Evolutionary conservation across 768 basidiomycete genomes (phyloP).

Genomic region (Pilatotrama ljubarskyi): DNA sequence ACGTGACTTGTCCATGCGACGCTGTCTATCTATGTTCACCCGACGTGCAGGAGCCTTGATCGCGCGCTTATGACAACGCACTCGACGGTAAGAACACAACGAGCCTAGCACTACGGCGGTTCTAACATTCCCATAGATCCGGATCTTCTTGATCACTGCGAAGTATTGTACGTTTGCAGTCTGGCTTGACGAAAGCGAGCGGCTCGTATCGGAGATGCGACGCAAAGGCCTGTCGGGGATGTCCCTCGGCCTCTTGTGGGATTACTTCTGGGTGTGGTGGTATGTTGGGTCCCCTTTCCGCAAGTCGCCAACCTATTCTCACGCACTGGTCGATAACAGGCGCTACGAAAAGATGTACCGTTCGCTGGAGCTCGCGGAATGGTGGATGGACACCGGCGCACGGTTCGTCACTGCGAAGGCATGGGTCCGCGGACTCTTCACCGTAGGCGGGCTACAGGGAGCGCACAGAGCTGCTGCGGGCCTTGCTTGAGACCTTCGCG

Average conservation of each 20-base stretch:
- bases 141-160: slow-evolving; percentile 90
- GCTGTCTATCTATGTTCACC: background rate
- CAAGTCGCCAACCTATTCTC: no score
- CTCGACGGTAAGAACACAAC: slow-evolving; percentile 52
- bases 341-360: slow-evolving; percentile 55
- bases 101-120: background rate
- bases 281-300: slow-evolving; percentile 36
- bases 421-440: slow-evolving; percentile 66
- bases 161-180: slow-evolving; percentile 83
- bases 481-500: slow-evolving; percentile 37
- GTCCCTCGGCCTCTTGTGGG: slow-evolving; percentile 44
- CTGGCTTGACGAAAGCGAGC: slow-evolving; percentile 65
- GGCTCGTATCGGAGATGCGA: slow-evolving; percentile 41
- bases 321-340: no score
- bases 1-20: slow-evolving; percentile 15
- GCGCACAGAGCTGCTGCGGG: slow-evolving; percentile 76
- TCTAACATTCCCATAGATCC: slow-evolving; percentile 45
- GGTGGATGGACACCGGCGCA: slow-evolving; percentile 63
- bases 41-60: slow-evolving; percentile 71
- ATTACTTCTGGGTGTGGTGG: slow-evolving; percentile 70
- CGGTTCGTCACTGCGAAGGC: slow-evolving; percentile 52
- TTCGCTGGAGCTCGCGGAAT: slow-evolving; percentile 54
- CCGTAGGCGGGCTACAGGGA: slow-evolving; percentile 62
- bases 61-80: slow-evolving; percentile 86
- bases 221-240: slow-evolving; percentile 46